A percentile compares a stretch with the other conserved stretches of the same genome.
Evolutionary conservation across 2,329 filamentous ascomycete genomes (phyloP).

Genomic region (Ascochyta rabiei): DNA sequence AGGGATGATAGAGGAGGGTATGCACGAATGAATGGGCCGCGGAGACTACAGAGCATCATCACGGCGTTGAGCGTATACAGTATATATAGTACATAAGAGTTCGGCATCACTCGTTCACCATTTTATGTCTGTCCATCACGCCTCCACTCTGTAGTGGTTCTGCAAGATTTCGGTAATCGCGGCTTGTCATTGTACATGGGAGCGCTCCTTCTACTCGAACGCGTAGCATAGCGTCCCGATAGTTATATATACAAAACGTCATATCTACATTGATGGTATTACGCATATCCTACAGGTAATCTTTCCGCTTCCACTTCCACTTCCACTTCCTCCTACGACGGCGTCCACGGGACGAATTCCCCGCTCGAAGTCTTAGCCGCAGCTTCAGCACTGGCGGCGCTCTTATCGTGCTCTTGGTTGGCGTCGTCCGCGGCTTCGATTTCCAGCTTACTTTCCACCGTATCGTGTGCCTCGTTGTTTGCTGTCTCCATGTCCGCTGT

Average conservation of each 20-base stretch:
- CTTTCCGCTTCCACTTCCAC: background rate
- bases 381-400: background rate
- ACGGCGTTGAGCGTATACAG: background rate
- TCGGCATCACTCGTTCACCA: no score
- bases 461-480: background rate
- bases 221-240: background rate
- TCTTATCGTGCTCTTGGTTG: background rate
- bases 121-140: no score
- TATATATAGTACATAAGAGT: background rate
- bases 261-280: background rate
- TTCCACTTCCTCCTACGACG: background rate
- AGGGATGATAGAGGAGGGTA: background rate
- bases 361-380: constrained; percentile 1
- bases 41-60: background rate
- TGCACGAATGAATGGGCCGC: background rate
- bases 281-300: background rate
- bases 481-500: background rate
- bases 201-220: background rate
- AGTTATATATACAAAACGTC: background rate
- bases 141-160: no score
- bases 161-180: no score
- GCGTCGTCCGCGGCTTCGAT: background rate
- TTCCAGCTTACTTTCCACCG: background rate
- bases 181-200: background rate
- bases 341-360: background rate